Conservation (phyloP, 2,329 filamentous ascomycete genomes). For the Fusarium annulatum region DNA sequence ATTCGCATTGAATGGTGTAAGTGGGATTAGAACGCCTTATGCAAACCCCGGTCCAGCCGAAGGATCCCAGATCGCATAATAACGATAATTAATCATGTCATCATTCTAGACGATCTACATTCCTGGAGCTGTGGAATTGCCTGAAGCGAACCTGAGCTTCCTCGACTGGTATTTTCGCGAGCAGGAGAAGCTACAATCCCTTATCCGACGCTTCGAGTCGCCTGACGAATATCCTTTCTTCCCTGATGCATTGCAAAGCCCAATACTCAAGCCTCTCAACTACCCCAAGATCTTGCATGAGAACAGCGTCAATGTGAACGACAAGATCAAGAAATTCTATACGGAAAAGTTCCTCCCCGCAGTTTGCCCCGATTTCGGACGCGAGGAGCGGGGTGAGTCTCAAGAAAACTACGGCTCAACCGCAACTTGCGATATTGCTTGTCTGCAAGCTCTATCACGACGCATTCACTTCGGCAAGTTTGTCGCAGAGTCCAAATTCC, state of each 20-base stretch:
- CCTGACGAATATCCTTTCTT: conserved; percentile 99
- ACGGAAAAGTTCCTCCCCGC: conserved; percentile 83
- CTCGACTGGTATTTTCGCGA: conserved; percentile 94
- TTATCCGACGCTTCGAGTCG: conserved; percentile 93
- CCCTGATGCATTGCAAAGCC: conserved; percentile 78
- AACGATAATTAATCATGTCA: conserved; percentile 20
- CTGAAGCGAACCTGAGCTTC: conserved; percentile 78
- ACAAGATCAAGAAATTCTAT: conserved; percentile 87
- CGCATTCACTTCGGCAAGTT: conserved; percentile 99
- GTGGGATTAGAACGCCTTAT: conserved; percentile 19
- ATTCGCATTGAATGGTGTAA: conserved; percentile 82
- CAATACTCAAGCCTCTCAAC: conserved; percentile 86
- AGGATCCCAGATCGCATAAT: conserved; percentile 15
- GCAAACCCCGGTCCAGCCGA: conserved; percentile 22
- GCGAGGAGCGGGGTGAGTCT: conserved; percentile 82
- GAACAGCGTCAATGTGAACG: conserved; percentile 92
- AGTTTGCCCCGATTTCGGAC: conserved; percentile 82
- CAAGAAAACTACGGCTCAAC: conserved; percentile 96
- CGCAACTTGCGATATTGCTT: conserved; percentile 89
- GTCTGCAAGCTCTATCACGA: conserved; percentile 88
- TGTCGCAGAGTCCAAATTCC: conserved; percentile 95
- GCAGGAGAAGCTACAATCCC: conserved; percentile 90
- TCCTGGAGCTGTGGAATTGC: conserved; percentile 82
- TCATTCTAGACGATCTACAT: conserved; percentile 76
- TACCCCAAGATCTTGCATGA: conserved; percentile 90